Evolutionary conservation across 768 basidiomycete species (phyloP), one percentile per base, ranked within the genome.

Genomic region (Boletellus emodensis): DNA sequence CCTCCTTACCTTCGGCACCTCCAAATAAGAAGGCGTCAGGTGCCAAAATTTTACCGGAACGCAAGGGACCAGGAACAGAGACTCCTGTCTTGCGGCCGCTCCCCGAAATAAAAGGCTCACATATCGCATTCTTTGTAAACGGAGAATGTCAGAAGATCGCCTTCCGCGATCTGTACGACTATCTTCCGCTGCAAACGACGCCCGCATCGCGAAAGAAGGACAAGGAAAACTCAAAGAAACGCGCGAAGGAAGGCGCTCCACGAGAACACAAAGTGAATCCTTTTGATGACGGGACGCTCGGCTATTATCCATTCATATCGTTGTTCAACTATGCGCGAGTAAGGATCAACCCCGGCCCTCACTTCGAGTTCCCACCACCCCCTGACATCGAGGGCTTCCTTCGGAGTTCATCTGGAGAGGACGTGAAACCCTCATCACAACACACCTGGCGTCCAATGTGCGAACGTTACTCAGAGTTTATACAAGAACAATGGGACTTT

Each of bases 301-400:
- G 96, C 1, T 99, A 99, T 69, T 98, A 93, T 65, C 93, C 95
- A 0, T 85, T 97, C 72, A 81, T 96, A 56, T 95, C 92, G 4
- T 75, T 95, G 34, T 99, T 92, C 74, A 94, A 94, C 61, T 85
- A 87, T 52, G 95, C 91, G 0, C 81, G 82, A 51, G 87, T 94
- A 12, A 77, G 68, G 41, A 75, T 95, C 50, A 97, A 99, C 63
- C 82, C 94, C 15, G 96, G 96, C 1, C 96, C 96, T 0, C 66
- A 85, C 53, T 98, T 94, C 60, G 79, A 81, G 8, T 89, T 78
- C 59, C 80, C 88, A 1, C 94, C 93, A 3, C 90, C 90, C 2
- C 69, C 75, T 8, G 85, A 94, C 56, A 79, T 94, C 57, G 90
- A 92, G 53, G 74, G 78, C 3, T 59, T 84, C 15, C 76, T 93